Evolutionary conservation across 805 yeast genomes (phyloP).

Genomic region (Candida xiaguanensis): DNA sequence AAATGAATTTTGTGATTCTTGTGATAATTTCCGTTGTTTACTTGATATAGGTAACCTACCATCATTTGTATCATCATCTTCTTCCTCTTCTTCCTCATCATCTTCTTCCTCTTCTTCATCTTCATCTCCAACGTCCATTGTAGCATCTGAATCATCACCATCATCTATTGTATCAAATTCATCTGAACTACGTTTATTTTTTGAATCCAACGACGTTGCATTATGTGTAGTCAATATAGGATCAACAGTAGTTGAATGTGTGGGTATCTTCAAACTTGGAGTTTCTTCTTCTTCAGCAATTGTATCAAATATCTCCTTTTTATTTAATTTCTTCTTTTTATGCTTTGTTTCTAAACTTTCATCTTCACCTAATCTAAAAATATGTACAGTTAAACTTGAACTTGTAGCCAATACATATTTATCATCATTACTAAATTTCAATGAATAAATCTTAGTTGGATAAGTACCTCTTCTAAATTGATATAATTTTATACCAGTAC

Average conservation of each 20-base stretch:
- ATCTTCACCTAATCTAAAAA: constrained; percentile 68
- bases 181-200: constrained; percentile 8
- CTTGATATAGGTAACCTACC: constrained; percentile 20
- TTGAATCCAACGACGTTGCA: constrained; percentile 4
- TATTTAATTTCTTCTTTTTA: constrained; percentile 20
- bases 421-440: constrained; percentile 71
- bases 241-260: neutral
- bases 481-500: constrained; percentile 56
- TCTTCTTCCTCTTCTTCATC: constrained; percentile 19
- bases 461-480: constrained; percentile 87
- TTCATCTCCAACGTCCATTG: constrained; percentile 21
- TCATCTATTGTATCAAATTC: constrained; percentile 19
- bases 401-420: constrained; percentile 77
- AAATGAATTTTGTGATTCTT: constrained; percentile 32
- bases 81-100: constrained; percentile 15
- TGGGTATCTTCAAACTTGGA: neutral
- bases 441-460: constrained; percentile 72
- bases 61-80: constrained; percentile 21
- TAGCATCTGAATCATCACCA: constrained; percentile 23
- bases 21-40: constrained; percentile 37
- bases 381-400: constrained; percentile 88
- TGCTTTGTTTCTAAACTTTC: constrained; percentile 40
- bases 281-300: constrained; percentile 24
- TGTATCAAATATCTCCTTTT: constrained; percentile 16
- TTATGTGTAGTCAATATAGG: constrained; percentile 5